Conservation (phyloP, 768 basidiomycete species). For the Steccherinum ochraceum region DNA sequence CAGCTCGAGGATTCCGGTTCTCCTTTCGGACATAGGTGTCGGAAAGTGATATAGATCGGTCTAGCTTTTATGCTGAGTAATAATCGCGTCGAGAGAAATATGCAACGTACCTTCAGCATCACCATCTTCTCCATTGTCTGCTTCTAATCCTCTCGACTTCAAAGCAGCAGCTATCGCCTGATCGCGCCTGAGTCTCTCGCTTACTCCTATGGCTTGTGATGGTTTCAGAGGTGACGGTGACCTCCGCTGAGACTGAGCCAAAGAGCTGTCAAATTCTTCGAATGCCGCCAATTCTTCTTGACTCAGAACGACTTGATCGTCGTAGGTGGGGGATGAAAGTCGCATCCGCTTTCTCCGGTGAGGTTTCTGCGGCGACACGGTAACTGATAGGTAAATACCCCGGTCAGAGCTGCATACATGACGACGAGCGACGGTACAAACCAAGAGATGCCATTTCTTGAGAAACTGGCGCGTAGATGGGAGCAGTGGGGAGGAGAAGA, state of each 20-base stretch:
- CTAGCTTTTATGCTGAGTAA: too few relatives aligned
- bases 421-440: too few relatives aligned
- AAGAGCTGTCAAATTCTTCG: slow-evolving; percentile 12
- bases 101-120: background rate
- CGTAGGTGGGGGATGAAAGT: slow-evolving; percentile 62
- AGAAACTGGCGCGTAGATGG: too few relatives aligned
- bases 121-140: background rate
- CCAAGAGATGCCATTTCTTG: too few relatives aligned
- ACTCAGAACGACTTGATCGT: slow-evolving; percentile 35
- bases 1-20: background rate
- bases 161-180: background rate
- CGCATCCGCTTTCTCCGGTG: slow-evolving; percentile 43
- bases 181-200: background rate
- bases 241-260: slow-evolving; percentile 6
- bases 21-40: background rate
- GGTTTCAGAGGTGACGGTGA: background rate
- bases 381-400: too few relatives aligned
- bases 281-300: slow-evolving; percentile 48
- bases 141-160: background rate
- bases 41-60: background rate
- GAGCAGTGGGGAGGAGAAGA: too few relatives aligned
- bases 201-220: background rate
- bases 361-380: background rate
- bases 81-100: too few relatives aligned
- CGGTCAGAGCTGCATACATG: too few relatives aligned